Base-by-base conservation (phyloP, 345 rosid genomes). In the Hibiscus trionum region DNA sequence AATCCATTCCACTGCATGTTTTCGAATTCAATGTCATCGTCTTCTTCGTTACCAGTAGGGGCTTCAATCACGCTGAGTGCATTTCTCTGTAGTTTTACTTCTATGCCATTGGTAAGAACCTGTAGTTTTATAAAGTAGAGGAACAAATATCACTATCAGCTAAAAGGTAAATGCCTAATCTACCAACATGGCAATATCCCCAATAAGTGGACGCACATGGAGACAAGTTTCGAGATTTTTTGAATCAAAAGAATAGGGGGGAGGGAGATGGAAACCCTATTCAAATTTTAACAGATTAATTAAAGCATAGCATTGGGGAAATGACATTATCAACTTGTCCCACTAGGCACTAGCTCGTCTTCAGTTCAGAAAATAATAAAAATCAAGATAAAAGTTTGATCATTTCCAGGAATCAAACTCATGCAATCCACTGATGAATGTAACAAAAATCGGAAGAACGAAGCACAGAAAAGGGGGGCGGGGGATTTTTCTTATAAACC, bases 91-190 rank as follows among this genome's bases (percentile, higher is more conserved):
- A 94, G 84, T 84, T 94, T 94, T 69, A 94, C 98, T 85, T 94
- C 98, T 24, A 91, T 92, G 62, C 98, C 98, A 80, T 94, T 94
- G 0, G 98, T 94, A 73, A 94, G 90, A 77, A 94, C 97, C 98
- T 94, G 84, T 37, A 73, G 46, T 72, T 72, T 21, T 12, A 11
- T 66, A n/a, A 67, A 65, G 39, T 1, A 14, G n/a, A 44, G 56
- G 35, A 73, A 69, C 17, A 57, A 44, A 67, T 57, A 76, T 35
- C 52, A 64, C 29, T 46, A 74, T 71, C 70, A 71, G 52, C n/a
- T 61, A n/a, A 35, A 60, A 35, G 31, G 10, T 4, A 73, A 66
- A 39, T 37, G 4, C 42, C 46, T 21, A 76, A 31, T 35, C 21
- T 26, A 70, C 64, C 33, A n/a, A n/a, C n/a, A n/a, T n/a, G n/a